Percentiles rank a stretch among this genome's conserved stretches.
Evolutionary conservation across 108 stramenopile species (phyloP).

Genomic region (Cyclotella cryptica): DNA sequence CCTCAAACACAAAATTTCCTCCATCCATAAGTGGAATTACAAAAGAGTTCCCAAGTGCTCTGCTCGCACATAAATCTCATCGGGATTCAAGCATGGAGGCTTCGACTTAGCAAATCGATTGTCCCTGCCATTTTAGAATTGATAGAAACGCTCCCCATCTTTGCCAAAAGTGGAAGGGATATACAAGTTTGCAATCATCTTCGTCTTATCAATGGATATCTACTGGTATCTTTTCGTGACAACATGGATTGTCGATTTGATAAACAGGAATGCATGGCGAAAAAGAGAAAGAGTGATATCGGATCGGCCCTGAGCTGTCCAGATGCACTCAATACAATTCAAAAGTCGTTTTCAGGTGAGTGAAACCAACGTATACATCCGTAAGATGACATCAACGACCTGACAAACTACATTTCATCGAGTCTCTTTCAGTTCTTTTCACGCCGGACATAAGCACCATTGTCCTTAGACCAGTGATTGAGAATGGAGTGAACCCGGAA

Average conservation of each 20-base stretch:
- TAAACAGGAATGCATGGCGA: background rate
- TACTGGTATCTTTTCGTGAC: constrained; percentile 38
- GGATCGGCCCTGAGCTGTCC: constrained; percentile 37
- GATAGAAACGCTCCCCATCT: constrained; percentile 37
- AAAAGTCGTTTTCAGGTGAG: constrained; percentile 42
- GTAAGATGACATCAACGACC: background rate
- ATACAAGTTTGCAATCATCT: constrained; percentile 43
- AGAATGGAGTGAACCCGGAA: constrained; percentile 10
- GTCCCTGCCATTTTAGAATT: constrained; percentile 52
- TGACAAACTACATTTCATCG: background rate
- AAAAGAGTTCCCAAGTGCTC: constrained; percentile 18
- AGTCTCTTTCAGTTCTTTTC: constrained; percentile 28
- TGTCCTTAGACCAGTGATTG: constrained; percentile 24
- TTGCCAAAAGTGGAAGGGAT: constrained; percentile 48
- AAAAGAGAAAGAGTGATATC: constrained; percentile 41
- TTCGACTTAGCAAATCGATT: constrained; percentile 29
- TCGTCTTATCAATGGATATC: constrained; percentile 54
- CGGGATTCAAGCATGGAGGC: constrained; percentile 30
- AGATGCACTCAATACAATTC: constrained; percentile 26
- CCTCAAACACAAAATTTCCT: too few relatives aligned
- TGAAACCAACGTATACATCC: background rate
- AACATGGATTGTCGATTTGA: constrained; percentile 10
- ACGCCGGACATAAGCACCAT: constrained; percentile 44
- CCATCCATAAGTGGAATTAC: background rate
- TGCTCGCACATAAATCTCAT: constrained; percentile 24